Evolutionary conservation across 768 basidiomycete species (phyloP), one percentile per base, ranked within the genome.

Genomic region (Podaxis carcinomalis): DNA sequence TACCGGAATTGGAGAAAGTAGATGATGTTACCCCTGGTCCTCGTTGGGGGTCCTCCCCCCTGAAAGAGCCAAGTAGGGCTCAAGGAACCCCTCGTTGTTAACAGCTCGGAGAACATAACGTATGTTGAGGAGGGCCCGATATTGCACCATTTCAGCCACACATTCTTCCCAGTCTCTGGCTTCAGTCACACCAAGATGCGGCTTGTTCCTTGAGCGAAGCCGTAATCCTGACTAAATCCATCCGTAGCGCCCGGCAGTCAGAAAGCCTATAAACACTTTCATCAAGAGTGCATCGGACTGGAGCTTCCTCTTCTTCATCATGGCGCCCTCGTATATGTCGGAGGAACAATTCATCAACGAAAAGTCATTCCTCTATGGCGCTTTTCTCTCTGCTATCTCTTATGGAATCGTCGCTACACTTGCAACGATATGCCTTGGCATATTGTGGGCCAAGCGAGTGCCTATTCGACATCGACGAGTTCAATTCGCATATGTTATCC

Each of bases 351-450:
- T 36, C 16, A 40, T 58, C 14, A 58, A 58, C 49, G 57, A 58
- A 27, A 58, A 50, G 37, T 58, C 57, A 37, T 58, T 58, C 23
- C 57, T 58, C 23, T 58, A 58, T 25, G 57, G 57, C 21, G 46
- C 57, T 10, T 50, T 49, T 10, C 47, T 58, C 35, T 46, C 57
- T 37, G 47, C 57, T 58, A 49, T 58, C 32, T n/a, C 47, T 13
- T 58, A 58, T 40, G 57, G 57, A 2, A 44, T 58, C 35, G 49
- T 58, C 7, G 57, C 47, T 25, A 51, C 49, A 9, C 28, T 57
- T 14, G 28, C 57, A 23, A 23, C 19, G n/a, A 27, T 57, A 23
- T 58, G 57, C 11, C 47, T 58, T 10, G n/a, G 16, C 46, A 39
- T 51, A 23, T 21, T 58, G 14, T 28, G 47, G 25, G 35, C 6